Evolutionary conservation across 1,139 yeast genomes (phyloP).

Genomic region (Sugiyamaella xylanicola): DNA sequence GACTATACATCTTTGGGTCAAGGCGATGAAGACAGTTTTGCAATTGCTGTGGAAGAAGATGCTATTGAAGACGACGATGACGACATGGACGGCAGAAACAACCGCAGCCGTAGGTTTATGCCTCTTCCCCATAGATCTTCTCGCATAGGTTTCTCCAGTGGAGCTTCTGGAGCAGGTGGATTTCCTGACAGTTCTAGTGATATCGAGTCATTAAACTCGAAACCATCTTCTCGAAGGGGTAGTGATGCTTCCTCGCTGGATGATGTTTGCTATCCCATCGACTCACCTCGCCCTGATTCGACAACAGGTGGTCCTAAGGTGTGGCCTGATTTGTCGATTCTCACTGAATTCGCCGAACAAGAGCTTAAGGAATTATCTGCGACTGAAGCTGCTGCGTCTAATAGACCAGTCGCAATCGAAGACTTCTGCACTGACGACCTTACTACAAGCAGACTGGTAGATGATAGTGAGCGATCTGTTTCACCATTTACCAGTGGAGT

Average conservation of each 20-base stretch:
- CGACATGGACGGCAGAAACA: slow-evolving; percentile 13
- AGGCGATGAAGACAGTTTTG: slow-evolving; percentile 29
- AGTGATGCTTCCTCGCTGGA: slow-evolving; percentile 74
- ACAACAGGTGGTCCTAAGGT: slow-evolving; percentile 41
- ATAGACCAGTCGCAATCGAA: slow-evolving; percentile 28
- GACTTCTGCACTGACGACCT: slow-evolving; percentile 31
- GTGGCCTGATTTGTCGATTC: slow-evolving; percentile 83
- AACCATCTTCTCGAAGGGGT: slow-evolving; percentile 72
- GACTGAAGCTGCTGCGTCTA: slow-evolving; percentile 37
- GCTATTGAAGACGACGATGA: slow-evolving; percentile 15
- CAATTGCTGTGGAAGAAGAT: slow-evolving; percentile 30
- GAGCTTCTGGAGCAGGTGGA: slow-evolving; percentile 14
- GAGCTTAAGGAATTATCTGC: slow-evolving; percentile 56
- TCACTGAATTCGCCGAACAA: slow-evolving; percentile 74
- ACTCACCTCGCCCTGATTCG: slow-evolving; percentile 48
- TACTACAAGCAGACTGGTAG: slow-evolving; percentile 1
- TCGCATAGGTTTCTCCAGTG: slow-evolving; percentile 1
- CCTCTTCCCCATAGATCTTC: slow-evolving; percentile 9
- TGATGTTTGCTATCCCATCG: slow-evolving; percentile 85
- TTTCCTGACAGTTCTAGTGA: slow-evolving; percentile 27
- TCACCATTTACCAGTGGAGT: slow-evolving; percentile 34
- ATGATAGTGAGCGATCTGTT: slow-evolving; percentile 27
- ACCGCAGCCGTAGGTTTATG: slow-evolving; percentile 7
- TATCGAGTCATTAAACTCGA: slow-evolving; percentile 46
- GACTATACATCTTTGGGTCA: slow-evolving; percentile 21